Evolutionary conservation across 306 rosid species (phyloP), one percentile per base, ranked within the genome.

Genomic region (Cercis canadensis): DNA sequence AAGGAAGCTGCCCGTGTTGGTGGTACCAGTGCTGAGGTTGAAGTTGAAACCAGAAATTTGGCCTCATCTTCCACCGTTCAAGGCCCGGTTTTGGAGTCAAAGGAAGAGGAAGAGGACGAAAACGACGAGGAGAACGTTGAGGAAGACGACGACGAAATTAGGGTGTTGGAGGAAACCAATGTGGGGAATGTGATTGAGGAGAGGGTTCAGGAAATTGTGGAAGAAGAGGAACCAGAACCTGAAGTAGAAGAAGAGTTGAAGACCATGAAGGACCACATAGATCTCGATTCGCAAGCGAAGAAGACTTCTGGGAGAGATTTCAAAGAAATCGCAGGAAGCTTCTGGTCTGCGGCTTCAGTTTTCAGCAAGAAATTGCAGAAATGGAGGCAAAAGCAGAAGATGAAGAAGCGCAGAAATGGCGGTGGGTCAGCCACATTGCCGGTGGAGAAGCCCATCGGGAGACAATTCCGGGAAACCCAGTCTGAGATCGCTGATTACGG

Each of bases 401-500:
- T 85, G 19, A 94, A 94, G 88, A 94, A 90, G 61, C 88, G 94
- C 5, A 77, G 90, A 15, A 89, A 82, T 40, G 98, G 92, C 39
- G 79, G 87, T 43, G 88, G 88, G 12, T 94, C 98, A 0, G 67
- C 89, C 19, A 87, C 96, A 15, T 80, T 94, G 49, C 99, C 92
- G 0, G 99, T 94, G 14, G 99, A 94, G 84, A 94, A 94, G 72
- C 97, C 99, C 4, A 94, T 94, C 11, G 88, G 92, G 9, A 78
- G 96, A 11, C 99, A 94, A 71, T 94, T 94, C 80, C 72, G 96
- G 50, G 99, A 94, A 44, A 94, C 99, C 13, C 99, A 94, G 91
- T 94, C 99, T 24, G 99, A 94, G 85, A 94, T 94, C 72, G 99
- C 99, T 1, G 99, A 94, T 59, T 94, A 94, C 21, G 99, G 99